Evolutionary conservation across 2,329 filamentous ascomycete species (phyloP), one percentile per base, ranked within the genome.

Genomic region (Dactylella cylindrospora): DNA sequence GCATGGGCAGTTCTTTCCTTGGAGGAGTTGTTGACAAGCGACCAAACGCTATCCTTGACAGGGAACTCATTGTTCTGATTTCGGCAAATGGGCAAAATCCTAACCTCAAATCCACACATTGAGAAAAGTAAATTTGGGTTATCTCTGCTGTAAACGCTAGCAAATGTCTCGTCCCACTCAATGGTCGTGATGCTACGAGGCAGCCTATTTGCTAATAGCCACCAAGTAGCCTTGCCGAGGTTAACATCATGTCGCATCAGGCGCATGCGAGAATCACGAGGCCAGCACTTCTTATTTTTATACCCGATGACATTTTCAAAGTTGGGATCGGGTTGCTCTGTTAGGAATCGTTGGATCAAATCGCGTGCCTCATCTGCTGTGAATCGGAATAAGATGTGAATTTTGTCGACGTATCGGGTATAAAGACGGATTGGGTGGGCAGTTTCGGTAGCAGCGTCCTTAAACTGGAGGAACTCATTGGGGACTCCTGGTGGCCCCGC

Each of bases 211-310:
- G 98, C 97, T 72, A 98, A 75, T 71, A 98, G 91, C 93, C 93
- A 98, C 77, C 98, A 98, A 1, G 96, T 93, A 59, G 94, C 94
- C 61, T 94, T 85, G 33, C 94, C 93, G 33, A 98, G 83, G 69
- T 98, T 97, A 67, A 98, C 94, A 74, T 98, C 93, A 73, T 98
- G 93, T 65, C 93, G 84, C 93, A 98, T 98, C 69, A 98, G 76
- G 38, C 94, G 85, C 94, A 98, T 98, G 44, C 93, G 84, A 19
- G 90, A 96, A 72, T 98, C 93, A 69, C 93, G 84, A 33, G 93
- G 94, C 93, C 93, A 98, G 75, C 94, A 98, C 73, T 97, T 98
- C 79, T 98, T 98, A 75, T 95, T 98, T 77, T 88, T 90, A 74
- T 97, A 98, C 0, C 93, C 93, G 68, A 98, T 97, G 33, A 98